Conservation (phyloP, 1,284 basidiomycete species). For the Earliella scabrosa region DNA sequence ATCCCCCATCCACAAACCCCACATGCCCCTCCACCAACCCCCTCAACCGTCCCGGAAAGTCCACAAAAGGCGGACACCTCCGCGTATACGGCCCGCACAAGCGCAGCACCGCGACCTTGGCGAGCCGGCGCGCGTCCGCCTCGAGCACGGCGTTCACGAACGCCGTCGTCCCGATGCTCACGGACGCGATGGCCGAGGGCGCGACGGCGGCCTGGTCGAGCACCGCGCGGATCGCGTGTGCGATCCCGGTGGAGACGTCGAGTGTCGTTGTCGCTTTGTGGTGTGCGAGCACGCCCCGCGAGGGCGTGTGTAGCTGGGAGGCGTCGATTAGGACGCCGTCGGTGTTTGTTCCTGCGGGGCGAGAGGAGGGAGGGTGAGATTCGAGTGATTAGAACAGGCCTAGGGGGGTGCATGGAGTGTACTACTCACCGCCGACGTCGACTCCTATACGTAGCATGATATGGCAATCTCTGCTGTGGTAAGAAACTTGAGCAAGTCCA, state of each 20-base stretch:
- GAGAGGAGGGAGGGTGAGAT: constrained; percentile 1
- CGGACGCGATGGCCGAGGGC: constrained; percentile 41
- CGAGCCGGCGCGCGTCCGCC: constrained; percentile 47
- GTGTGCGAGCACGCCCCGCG: constrained; percentile 49
- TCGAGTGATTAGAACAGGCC: background rate
- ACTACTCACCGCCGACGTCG: constrained; percentile 24
- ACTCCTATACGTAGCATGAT: constrained; percentile 26
- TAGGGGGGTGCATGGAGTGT: background rate
- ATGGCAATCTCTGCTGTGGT: too few species aligned
- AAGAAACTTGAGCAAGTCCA: too few species aligned
- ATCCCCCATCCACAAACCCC: constrained; percentile 51
- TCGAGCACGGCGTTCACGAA: constrained; percentile 63
- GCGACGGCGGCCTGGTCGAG: constrained; percentile 40
- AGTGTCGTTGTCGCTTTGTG: constrained; percentile 56
- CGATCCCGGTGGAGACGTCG: constrained; percentile 57
- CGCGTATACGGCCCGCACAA: constrained; percentile 52
- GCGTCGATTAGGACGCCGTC: constrained; percentile 58
- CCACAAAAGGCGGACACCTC: constrained; percentile 46
- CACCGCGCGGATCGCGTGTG: constrained; percentile 45
- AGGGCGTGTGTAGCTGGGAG: constrained; percentile 36
- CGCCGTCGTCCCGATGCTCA: constrained; percentile 55
- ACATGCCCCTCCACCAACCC: constrained; percentile 47
- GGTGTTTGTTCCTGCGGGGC: constrained; percentile 48
- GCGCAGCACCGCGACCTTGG: constrained; percentile 57
- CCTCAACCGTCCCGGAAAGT: constrained; percentile 48